Evolutionary conservation across 116 monocot genomes (phyloP).

Genomic region (Cymodocea nodosa): DNA sequence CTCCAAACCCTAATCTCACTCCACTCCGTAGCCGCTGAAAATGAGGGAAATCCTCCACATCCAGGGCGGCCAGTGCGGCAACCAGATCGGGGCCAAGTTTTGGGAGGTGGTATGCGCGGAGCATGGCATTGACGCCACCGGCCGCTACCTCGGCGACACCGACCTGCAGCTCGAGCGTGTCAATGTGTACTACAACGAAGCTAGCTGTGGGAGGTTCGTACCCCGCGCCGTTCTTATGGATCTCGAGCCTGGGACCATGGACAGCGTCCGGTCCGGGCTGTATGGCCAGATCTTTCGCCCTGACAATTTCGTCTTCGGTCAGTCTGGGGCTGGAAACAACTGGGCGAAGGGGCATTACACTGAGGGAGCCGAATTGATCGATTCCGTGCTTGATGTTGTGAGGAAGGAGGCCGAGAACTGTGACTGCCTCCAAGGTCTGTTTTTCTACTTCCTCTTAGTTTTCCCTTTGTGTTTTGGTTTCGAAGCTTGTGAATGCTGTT

Average conservation of each 20-base stretch:
- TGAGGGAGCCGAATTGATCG: constrained; percentile 44
- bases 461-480: background rate
- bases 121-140: constrained; percentile 44
- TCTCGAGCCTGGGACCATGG: constrained; percentile 57
- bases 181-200: constrained; percentile 57
- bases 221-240: constrained; percentile 52
- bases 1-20: background rate
- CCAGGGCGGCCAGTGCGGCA: constrained; percentile 44
- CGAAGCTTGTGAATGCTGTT: background rate
- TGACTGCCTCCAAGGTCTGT: constrained; percentile 31
- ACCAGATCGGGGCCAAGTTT: constrained; percentile 53
- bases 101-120: constrained; percentile 48
- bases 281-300: constrained; percentile 49
- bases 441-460: background rate
- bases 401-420: constrained; percentile 44
- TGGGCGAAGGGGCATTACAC: constrained; percentile 75
- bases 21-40: background rate
- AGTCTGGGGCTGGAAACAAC: constrained; percentile 50
- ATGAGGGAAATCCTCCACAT: constrained; percentile 56
- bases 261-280: constrained; percentile 31
- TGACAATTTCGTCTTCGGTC: constrained; percentile 39
- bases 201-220: constrained; percentile 26
- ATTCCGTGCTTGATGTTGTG: constrained; percentile 36
- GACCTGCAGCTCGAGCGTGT: constrained; percentile 16
- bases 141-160: constrained; percentile 16